phyloP scores from a whole-genome alignment of 768 basidiomycete species.

The Lentinula lateritia region DNA sequence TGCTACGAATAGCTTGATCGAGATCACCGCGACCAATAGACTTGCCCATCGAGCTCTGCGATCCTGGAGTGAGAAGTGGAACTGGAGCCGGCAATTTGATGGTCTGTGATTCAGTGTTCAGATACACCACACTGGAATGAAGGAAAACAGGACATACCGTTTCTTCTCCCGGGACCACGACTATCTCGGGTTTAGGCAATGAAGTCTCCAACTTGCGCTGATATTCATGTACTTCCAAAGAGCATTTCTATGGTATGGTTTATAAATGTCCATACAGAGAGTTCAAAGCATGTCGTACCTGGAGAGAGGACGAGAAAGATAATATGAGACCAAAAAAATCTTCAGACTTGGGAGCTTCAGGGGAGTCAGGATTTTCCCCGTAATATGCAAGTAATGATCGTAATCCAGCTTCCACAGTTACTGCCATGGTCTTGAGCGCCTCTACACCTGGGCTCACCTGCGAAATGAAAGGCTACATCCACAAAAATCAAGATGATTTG shows the following conservation, averaged over 20 bases:
- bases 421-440: conserved; percentile 60
- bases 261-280: not conserved
- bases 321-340: conserved; percentile 74
- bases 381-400: conserved; percentile 61
- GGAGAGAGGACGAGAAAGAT: conserved; percentile 70
- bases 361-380: conserved; percentile 64
- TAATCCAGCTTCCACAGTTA: conserved; percentile 55
- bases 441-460: conserved; percentile 49
- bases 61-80: conserved; percentile 20
- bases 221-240: conserved; percentile 57
- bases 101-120: conserved; percentile 26
- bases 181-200: conserved; percentile 18
- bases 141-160: conserved; percentile 13
- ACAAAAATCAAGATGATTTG: not conserved
- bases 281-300: conserved; percentile 33
- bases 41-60: conserved; percentile 33
- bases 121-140: not conserved
- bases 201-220: conserved; percentile 28
- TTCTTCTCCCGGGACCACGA: conserved; percentile 18
- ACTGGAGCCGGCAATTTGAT: conserved; percentile 30
- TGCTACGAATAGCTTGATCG: conserved; percentile 79
- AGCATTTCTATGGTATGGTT: conserved; percentile 50
- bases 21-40: conserved; percentile 75
- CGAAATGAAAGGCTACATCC: conserved; percentile 40
- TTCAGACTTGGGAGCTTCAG: conserved; percentile 69